Conservation (phyloP, 176 grass and related monocot species). For the Guadua angustifolia region DNA sequence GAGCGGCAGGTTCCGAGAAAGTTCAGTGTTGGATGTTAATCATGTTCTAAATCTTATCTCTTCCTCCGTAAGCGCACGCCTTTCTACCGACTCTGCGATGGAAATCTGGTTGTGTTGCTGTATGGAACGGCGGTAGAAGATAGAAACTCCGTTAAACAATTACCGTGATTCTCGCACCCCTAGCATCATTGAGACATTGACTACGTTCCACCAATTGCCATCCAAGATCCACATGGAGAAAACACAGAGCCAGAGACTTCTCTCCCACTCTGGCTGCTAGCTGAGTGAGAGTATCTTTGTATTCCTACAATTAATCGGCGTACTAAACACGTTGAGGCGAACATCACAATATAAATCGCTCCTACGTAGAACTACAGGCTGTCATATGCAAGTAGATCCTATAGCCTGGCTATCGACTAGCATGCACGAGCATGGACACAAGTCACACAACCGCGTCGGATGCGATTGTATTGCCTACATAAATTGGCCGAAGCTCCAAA, state of each 20-base stretch:
- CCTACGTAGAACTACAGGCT: not conserved
- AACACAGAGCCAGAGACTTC: not conserved
- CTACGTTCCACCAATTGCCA: constrained; percentile 17
- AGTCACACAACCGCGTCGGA: constrained; percentile 20
- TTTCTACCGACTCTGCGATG: not conserved
- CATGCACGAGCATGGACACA: not conserved
- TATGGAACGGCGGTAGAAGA: not conserved
- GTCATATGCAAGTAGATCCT: constrained; percentile 20
- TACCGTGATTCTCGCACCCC: not conserved
- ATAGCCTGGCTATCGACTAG: not conserved
- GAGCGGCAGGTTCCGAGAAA: not conserved
- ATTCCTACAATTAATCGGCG: not conserved
- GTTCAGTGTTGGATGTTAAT: not conserved
- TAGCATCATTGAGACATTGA: no score
- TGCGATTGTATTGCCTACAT: not conserved
- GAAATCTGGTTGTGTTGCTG: not conserved
- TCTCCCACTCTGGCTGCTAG: not conserved
- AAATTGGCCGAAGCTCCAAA: constrained; percentile 24
- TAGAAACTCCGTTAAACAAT: not conserved
- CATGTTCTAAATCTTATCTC: not conserved
- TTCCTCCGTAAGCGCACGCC: no score
- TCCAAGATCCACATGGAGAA: not conserved
- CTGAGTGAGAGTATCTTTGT: not conserved
- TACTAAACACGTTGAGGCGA: constrained; percentile 19
- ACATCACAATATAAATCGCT: not conserved